Evolutionary conservation across 495 filamentous ascomycete species (phyloP).

Genomic region (Neurospora sublineolata): DNA sequence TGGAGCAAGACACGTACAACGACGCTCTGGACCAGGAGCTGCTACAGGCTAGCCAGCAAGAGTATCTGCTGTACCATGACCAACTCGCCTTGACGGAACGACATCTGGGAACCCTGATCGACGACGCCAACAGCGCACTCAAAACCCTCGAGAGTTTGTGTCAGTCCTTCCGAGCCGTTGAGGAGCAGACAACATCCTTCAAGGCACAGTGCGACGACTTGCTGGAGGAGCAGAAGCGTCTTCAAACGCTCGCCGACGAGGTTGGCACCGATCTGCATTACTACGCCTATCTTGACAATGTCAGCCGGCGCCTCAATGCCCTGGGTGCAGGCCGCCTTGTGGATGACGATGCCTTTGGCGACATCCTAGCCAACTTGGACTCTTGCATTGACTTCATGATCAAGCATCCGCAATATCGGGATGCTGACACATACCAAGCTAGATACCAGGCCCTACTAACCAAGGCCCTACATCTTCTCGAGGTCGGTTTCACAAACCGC

Average conservation of each 20-base stretch:
- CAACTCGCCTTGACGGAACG: constrained; percentile 67
- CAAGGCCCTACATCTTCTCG: constrained; percentile 42
- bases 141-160: constrained; percentile 63
- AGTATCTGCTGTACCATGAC: constrained; percentile 73
- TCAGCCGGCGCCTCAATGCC: constrained; percentile 80
- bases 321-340: constrained; percentile 78
- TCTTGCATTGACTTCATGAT: constrained; percentile 85
- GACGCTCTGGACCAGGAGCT: constrained; percentile 52
- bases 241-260: constrained; percentile 64
- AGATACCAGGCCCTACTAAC: constrained; percentile 73
- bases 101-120: constrained; percentile 70
- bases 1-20: constrained; percentile 49
- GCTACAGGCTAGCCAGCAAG: constrained; percentile 68
- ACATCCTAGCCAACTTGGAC: constrained; percentile 77
- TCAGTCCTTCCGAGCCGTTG: constrained; percentile 73
- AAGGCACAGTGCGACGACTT: constrained; percentile 83
- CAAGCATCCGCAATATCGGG: constrained; percentile 67
- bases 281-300: constrained; percentile 83
- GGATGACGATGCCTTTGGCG: constrained; percentile 66
- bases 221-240: constrained; percentile 61
- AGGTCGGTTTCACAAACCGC: constrained; percentile 35
- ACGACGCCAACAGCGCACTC: constrained; percentile 60
- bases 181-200: constrained; percentile 81
- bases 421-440: constrained; percentile 78
- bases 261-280: constrained; percentile 80